Base-by-base conservation (phyloP, 495 filamentous ascomycete genomes). In the Bacidia gigantensis region DNA sequence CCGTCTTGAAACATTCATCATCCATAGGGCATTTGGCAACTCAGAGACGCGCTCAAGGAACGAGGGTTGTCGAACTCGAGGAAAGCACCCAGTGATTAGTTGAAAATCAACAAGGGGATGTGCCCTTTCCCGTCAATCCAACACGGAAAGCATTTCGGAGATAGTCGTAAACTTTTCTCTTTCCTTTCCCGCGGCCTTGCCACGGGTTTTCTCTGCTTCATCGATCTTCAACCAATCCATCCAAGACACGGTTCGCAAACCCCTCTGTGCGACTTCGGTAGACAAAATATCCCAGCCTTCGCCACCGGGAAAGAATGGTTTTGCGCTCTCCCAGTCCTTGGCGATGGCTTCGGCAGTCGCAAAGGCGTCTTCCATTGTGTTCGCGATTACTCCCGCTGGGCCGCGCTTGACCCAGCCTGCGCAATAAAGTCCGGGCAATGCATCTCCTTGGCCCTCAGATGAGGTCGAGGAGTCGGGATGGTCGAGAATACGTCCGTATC, bases 391-490 rank as follows among this genome's bases (percentile, higher is more conserved):
- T 3, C 92, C 92, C 3, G 89, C 94, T 0, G 92, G 93, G 1
- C 92, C 92, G 40, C 87, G 75, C 67, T 97, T 97, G 20, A 95
- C 89, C 92, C 92, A 98, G 2, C 92, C 92, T 20, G 89, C 86
- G 57, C 87, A 90, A 65, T 98, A 98, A 17, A 95, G 60, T 0
- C 93, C 93, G 1, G 86, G 84, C 1, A 94, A 66, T 32, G 59
- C 63, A 2, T 56, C 51, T 1, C 62, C 62, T 2, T 59, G 25
- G 29, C 59, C 38, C 0, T 62, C 60, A 3, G 71, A 64, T 26
- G 60, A 65, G 0, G 79, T 72, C 17, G 11, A 11, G 29, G 25
- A 3, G n/a, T 23, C 45, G n/a, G n/a, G n/a, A 17, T 11, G 14
- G 29, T 20, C 26, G 17, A 38, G n/a, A 0, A 94, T 78, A 21